Evolutionary conservation across 2,329 filamentous ascomycete species (phyloP), one percentile per base, ranked within the genome.

Genomic region (Plectosphaerella sp.): DNA sequence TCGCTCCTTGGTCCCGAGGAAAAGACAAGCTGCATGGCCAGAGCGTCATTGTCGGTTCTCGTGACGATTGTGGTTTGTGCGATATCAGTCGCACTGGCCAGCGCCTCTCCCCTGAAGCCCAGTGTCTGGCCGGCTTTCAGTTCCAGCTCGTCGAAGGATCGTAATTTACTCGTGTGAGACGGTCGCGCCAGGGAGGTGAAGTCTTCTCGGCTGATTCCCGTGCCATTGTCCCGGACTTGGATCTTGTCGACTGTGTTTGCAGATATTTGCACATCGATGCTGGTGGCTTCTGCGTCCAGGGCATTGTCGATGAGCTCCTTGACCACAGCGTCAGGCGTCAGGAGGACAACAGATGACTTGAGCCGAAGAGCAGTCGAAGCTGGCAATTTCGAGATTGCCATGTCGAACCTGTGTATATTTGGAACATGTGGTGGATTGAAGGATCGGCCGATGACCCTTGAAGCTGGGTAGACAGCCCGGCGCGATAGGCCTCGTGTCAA

Each of bases 261-360:
- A 4, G 86, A 80, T 14, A 91, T 73, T 25, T 81, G 70, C 22
- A 92, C 71, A 49, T 88, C 81, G 52, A 93, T 73, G 2, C 77
- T 78, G 2, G 79, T 86, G 12, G 88, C 87, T 49, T 77, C 73
- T 8, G 88, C 86, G 66, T 93, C 88, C 18, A 92, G 77, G 43
- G 87, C 78, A 65, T 93, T 92, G 59, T 92, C 89, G 33, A 92
- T 67, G 4, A 92, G 80, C 67, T 92, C 89, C 63, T 92, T 92
- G 59, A 91, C 79, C 3, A 89, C 70, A 11, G 80, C 78, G 12
- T 74, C 69, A 0, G 88, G 78, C 8, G 81, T 80, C 5, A 78
- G 73, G 48, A 91, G 76, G 45, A 78, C 75, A 58, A 84, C 71
- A 14, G 79, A 75, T 3, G 72, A 67, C 37, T 71, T 60, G 2